Evolutionary conservation across 768 basidiomycete genomes (phyloP).

Genomic region (Flagelloscypha sp.): DNA sequence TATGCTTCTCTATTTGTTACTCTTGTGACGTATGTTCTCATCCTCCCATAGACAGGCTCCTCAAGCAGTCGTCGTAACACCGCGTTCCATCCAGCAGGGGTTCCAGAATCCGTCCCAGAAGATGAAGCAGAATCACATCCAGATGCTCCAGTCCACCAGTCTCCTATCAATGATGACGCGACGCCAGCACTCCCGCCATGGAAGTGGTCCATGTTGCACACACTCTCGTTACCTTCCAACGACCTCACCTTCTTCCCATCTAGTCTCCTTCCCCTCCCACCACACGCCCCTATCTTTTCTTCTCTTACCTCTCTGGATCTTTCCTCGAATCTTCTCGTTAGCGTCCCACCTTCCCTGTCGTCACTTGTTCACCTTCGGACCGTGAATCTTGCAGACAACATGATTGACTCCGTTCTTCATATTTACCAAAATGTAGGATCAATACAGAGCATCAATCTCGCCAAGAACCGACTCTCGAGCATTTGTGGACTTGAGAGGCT

Average conservation of each 20-base stretch:
- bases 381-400: slow-evolving; percentile 95
- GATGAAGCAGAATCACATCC: slow-evolving; percentile 26
- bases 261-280: slow-evolving; percentile 50
- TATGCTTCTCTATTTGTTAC: too few relatives aligned
- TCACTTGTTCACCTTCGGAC: slow-evolving; percentile 71
- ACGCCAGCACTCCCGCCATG: slow-evolving; percentile 10
- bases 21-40: too few relatives aligned
- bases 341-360: slow-evolving; percentile 73
- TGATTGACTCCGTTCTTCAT: slow-evolving; percentile 92
- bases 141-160: slow-evolving; percentile 10
- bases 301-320: slow-evolving; percentile 79
- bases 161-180: slow-evolving; percentile 1
- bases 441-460: slow-evolving; percentile 70
- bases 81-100: slow-evolving; percentile 39
- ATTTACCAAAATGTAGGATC: slow-evolving; percentile 78
- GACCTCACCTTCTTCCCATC: slow-evolving; percentile 73
- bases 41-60: too few relatives aligned
- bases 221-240: slow-evolving; percentile 75
- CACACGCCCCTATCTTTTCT: too few relatives aligned
- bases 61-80: too few relatives aligned
- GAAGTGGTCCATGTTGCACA: slow-evolving; percentile 71
- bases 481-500: slow-evolving; percentile 93
- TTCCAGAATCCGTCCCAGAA: slow-evolving; percentile 55
- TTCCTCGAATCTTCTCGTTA: slow-evolving; percentile 84
- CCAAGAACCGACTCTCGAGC: slow-evolving; percentile 86